phyloP scores from a whole-genome alignment of 1,284 basidiomycete species.

The Serendipita sp. region DNA sequence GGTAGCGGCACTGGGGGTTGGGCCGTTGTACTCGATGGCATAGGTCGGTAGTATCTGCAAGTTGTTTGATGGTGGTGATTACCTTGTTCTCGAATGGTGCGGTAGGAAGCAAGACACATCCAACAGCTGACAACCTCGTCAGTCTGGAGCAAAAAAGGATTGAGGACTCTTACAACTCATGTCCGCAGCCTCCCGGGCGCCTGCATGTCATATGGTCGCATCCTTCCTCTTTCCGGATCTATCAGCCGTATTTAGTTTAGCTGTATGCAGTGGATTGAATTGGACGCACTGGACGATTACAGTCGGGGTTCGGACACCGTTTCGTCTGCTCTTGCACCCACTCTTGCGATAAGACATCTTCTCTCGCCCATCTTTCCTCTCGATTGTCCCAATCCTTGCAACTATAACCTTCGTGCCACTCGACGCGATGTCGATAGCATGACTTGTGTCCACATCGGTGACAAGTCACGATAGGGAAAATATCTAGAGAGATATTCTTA shows the following conservation, averaged over 20 bases:
- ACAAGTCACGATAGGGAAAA: conserved; percentile 2
- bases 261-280: not conserved
- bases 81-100: not conserved
- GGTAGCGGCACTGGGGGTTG: not conserved
- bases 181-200: not conserved
- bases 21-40: not conserved
- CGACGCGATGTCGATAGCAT: not conserved
- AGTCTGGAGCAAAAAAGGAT: not conserved
- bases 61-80: not conserved
- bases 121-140: not conserved
- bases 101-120: not conserved
- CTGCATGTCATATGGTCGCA: conserved; percentile 6
- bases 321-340: conserved; percentile 3
- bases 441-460: not conserved
- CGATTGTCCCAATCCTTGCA: not conserved
- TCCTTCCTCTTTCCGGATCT: not conserved
- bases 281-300: not conserved
- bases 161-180: not conserved
- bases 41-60: not conserved
- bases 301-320: not conserved
- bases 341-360: not conserved
- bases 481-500: not conserved
- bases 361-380: not conserved
- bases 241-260: not conserved
- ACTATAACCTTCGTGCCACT: conserved; percentile 1